Percentiles rank a stretch among this genome's conserved stretches.
These are phyloP conservation scores for Corylus avellana DNA, from an alignment of 306 rosid species.

Conservation along the genomic window DNA sequence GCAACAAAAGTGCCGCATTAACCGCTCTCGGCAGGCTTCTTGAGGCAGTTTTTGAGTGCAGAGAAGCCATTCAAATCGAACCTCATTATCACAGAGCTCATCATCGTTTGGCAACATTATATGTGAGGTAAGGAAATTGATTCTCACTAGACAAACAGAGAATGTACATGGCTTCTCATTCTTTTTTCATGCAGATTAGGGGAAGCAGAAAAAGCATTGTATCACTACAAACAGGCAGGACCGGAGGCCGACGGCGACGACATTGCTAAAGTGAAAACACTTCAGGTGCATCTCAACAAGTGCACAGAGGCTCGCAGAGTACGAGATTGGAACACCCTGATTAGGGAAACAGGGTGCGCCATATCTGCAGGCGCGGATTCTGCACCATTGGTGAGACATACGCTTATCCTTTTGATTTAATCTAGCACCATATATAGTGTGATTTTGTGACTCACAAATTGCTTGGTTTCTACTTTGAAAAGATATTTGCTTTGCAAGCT, in stretches of 20 bases:
- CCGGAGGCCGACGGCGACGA: constrained; percentile 83
- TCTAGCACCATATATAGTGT: background rate
- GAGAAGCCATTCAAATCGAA: constrained; percentile 84
- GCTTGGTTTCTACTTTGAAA: constrained; percentile 6
- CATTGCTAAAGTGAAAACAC: constrained; percentile 57
- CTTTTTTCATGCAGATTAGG: constrained; percentile 56
- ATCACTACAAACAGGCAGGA: constrained; percentile 81
- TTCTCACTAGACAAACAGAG: background rate
- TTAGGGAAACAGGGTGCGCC: constrained; percentile 42
- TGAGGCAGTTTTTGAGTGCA: constrained; percentile 88
- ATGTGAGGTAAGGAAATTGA: constrained; percentile 51
- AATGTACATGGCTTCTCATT: too few species aligned
- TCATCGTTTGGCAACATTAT: constrained; percentile 74
- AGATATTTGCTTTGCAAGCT: constrained; percentile 84
- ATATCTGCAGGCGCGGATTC: constrained; percentile 73
- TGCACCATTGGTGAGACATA: constrained; percentile 65
- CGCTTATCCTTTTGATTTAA: background rate
- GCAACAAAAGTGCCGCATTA: constrained; percentile 86
- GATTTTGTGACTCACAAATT: background rate
- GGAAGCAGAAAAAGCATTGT: constrained; percentile 66
- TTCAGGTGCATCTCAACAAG: constrained; percentile 60
- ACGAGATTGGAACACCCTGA: constrained; percentile 81
- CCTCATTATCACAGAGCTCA: constrained; percentile 89
- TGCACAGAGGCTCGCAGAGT: constrained; percentile 74
- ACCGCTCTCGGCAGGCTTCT: constrained; percentile 76